Evolutionary conservation across 2,329 filamentous ascomycete species (phyloP), one percentile per base, ranked within the genome.

Genomic region (Pyrenophora tritici-repentis): DNA sequence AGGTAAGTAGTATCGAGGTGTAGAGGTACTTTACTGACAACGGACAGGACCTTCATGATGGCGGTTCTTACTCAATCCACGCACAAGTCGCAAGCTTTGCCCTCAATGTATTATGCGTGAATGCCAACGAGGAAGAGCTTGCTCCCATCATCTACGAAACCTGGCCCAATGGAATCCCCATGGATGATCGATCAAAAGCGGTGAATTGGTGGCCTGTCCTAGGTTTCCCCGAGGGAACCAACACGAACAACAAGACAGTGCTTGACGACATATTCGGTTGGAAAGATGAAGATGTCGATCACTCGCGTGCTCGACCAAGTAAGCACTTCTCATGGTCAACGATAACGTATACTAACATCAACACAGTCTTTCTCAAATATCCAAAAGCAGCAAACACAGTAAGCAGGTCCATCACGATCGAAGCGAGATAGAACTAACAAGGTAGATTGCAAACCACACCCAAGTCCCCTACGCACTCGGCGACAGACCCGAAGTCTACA

Each of bases 371-470:
- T 4, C 40, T 51, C 18, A 51, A 51, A 24, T 42, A 40, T 18
- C 48, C 48, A 4, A 51, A 46, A 41, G 48, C 42, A 20, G 48
- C 36, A 16, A 51, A 51, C 18, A 51, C 48, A 2, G 45, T 48
- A 16, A 31, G 45, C 13, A 26, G 4, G 2, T 7, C 3, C 12
- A 22, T 14, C 2, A 1, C 0, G 1, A 12, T 24, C 7, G 1
- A 9, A 20, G n/a, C 4, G 8, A 36, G 22, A 6, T 14, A 2
- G 6, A 8, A 22, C 38, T 31, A 35, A 35, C 6, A 2, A 6
- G 12, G 2, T n/a, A 48, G 24, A 42, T 52, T n/a, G 49, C 49
- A 9, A 52, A 52, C 29, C 49, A 52, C 38, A 52, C 43, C 3
- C 38, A 47, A 31, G 26, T 46, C 2, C 37, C 37, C 0, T 47